phyloP scores from a whole-genome alignment of 1,284 basidiomycete species.

The Volvariella volvacea region DNA sequence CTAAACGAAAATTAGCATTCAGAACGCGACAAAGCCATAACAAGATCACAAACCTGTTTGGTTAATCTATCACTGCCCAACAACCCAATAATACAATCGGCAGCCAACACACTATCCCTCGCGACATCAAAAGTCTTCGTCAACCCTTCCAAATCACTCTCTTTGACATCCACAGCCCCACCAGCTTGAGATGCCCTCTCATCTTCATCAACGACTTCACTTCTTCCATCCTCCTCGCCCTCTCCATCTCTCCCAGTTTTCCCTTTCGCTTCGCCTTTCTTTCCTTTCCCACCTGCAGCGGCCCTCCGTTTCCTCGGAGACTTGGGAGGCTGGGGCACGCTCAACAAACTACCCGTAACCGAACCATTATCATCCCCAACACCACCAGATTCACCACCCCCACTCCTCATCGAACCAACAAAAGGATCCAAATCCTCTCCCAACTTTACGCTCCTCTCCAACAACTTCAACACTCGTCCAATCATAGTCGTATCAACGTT shows the following conservation, averaged over 20 bases:
- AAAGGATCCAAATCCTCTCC: slow-evolving; percentile 75
- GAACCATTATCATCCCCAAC: no score
- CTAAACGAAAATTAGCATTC: slow-evolving; percentile 27
- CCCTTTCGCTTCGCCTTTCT: slow-evolving; percentile 28
- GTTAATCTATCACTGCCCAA: slow-evolving; percentile 73
- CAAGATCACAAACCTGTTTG: slow-evolving; percentile 59
- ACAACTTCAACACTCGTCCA: slow-evolving; percentile 61
- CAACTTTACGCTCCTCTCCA: slow-evolving; percentile 70
- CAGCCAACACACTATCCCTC: slow-evolving; percentile 68
- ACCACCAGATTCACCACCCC: neutral
- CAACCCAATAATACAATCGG: slow-evolving; percentile 76
- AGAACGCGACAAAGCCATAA: neutral
- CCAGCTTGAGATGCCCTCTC: slow-evolving; percentile 1
- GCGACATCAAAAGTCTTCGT: slow-evolving; percentile 47
- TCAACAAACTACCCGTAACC: no score
- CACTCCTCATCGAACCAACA: slow-evolving; percentile 16
- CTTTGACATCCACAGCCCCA: slow-evolving; percentile 27
- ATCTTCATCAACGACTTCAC: slow-evolving; percentile 15
- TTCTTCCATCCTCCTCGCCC: slow-evolving; percentile 21
- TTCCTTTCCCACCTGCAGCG: slow-evolving; percentile 30
- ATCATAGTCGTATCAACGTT: slow-evolving; percentile 60
- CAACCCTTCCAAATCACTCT: slow-evolving; percentile 46
- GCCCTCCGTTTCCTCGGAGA: slow-evolving; percentile 27
- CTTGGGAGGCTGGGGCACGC: no score
- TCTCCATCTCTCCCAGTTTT: slow-evolving; percentile 25